Evolutionary conservation across 2,329 filamentous ascomycete species (phyloP).

Genomic region (Coniochaeta ligniaria): DNA sequence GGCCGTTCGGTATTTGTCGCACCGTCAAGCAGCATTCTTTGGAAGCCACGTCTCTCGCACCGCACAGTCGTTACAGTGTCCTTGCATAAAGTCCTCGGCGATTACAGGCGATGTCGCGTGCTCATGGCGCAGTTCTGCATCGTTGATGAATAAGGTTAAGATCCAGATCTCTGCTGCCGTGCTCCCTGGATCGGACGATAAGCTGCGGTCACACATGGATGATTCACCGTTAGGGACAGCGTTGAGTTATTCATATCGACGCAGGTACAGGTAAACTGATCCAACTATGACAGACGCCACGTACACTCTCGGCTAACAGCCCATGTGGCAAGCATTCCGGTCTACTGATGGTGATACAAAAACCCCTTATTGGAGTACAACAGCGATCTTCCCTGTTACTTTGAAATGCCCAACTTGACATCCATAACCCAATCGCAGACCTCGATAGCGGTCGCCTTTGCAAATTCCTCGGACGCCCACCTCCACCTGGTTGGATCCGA

Average conservation of each 20-base stretch:
- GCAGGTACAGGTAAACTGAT: neutral
- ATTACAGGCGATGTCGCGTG: neutral
- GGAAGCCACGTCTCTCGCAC: neutral
- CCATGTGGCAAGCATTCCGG: neutral
- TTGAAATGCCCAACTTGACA: slow-evolving; percentile 5
- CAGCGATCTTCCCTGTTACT: neutral
- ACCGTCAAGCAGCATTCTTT: no score
- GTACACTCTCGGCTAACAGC: neutral
- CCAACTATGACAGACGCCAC: neutral
- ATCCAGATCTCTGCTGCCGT: neutral
- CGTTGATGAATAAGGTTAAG: neutral
- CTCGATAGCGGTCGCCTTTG: neutral
- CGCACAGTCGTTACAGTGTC: neutral
- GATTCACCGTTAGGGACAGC: neutral
- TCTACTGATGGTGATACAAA: neutral
- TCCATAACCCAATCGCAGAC: slow-evolving; percentile 3
- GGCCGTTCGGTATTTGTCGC: no score
- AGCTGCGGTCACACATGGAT: neutral
- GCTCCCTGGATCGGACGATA: neutral
- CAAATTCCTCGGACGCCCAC: slow-evolving; percentile 1
- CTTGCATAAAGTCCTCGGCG: neutral
- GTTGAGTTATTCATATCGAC: neutral
- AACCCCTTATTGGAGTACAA: neutral
- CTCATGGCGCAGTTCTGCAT: neutral
- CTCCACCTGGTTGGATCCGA: neutral